Base-by-base conservation (phyloP, 139 green algal genomes). In the Picochlorum sp. region DNA sequence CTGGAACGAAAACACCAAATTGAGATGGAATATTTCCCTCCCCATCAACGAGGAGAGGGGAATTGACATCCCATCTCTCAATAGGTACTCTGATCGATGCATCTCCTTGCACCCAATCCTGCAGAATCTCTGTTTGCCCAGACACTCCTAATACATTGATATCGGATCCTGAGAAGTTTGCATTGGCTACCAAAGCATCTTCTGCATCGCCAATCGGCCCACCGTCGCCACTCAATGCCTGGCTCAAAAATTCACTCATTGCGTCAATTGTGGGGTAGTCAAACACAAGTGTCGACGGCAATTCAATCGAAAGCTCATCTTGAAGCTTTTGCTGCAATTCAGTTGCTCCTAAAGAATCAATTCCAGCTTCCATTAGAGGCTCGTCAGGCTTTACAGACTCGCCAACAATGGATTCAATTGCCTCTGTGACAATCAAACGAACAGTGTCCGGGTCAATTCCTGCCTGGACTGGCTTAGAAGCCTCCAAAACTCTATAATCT, bases 341-440 rank as follows among this genome's bases (percentile, higher is more conserved):
- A 16, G 89, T 85, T 13, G 86, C 80, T 1, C 83, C 83, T 60
- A 94, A 74, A 3, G 80, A 90, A 76, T 95, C 88, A 45, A 95
- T 63, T 9, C 88, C 88, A 16, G 81, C 76, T 2, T 75, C 82
- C 82, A 95, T 89, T 30, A 95, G 76, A 2, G 87, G 88, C 31
- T 88, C 72, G 20, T 87, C 71, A 34, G 18, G 16, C 2, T 57
- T 49, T 6, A 91, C 68, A 5, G 38, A 23, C 24, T 15, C 15
- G 52, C 71, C 71, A 51, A 73, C 24, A 41, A 73, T 63, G 3
- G 57, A 28, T 20, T 41, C 7, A 4, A 77, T 64, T 38, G 68
- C 24, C 8, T 68, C 64, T 8, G 57, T 49, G 51, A 77, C 70
- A 38, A 68, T 37, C 28, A 57, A 51, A 57, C 58, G 47, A 37